Evolutionary conservation across 139 green algal genomes (phyloP).

Genomic region (Chlamydomonas incerta): DNA sequence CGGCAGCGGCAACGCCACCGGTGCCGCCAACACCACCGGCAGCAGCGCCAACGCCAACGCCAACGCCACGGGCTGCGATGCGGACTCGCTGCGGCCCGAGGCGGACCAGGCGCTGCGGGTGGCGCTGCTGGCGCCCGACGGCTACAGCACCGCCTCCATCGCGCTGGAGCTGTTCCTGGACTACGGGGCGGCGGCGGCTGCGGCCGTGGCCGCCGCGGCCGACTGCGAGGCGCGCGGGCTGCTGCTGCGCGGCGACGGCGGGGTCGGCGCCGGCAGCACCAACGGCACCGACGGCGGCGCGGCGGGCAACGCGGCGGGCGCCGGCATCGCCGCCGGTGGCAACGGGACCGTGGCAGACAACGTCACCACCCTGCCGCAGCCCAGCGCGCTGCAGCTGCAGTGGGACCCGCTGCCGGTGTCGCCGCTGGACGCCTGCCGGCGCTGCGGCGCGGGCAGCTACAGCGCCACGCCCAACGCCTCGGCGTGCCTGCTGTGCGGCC

Average conservation of each 20-base stretch:
- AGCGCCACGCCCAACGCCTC: background rate
- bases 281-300: background rate
- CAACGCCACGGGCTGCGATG: background rate
- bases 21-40: background rate
- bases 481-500: background rate
- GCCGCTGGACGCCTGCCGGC: background rate
- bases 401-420: background rate
- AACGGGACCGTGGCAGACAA: background rate
- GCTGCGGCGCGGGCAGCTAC: slow-evolving; percentile 1
- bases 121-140: slow-evolving; percentile 7
- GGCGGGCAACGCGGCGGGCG: background rate
- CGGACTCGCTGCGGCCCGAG: background rate
- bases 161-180: slow-evolving; percentile 5
- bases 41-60: background rate
- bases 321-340: too few species aligned
- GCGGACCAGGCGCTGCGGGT: background rate
- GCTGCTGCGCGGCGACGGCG: background rate
- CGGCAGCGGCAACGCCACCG: background rate
- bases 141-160: background rate
- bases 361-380: background rate
- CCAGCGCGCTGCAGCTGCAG: background rate
- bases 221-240: background rate
- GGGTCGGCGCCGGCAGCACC: background rate
- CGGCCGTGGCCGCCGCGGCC: background rate
- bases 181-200: background rate